Conservation (phyloP, 768 basidiomycete genomes). For the Chalciporus piperatus region DNA sequence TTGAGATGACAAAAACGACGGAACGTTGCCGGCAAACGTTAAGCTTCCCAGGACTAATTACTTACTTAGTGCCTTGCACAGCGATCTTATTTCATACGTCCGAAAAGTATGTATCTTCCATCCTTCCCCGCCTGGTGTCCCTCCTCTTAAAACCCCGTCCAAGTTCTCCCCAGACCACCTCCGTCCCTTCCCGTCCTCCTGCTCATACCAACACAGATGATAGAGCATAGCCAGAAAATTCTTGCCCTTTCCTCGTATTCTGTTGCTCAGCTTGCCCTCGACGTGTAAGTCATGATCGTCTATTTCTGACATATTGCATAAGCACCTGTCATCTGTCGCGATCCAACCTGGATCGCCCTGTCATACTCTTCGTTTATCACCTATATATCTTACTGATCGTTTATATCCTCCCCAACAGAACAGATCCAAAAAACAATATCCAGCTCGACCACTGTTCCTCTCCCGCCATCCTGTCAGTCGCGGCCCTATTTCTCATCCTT, state of each 20-base stretch:
- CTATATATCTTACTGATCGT: conserved; percentile 16
- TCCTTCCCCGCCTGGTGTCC: conserved; percentile 4
- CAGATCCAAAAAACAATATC: conserved; percentile 42
- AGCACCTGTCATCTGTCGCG: conserved; percentile 30
- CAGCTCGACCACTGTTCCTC: conserved; percentile 41
- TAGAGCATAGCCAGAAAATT: conserved; percentile 46
- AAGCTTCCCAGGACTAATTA: conserved; percentile 35
- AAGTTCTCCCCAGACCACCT: background rate
- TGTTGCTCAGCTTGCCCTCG: conserved; percentile 61
- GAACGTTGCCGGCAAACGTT: conserved; percentile 33
- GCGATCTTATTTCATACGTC: conserved; percentile 33
- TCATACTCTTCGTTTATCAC: conserved; percentile 15
- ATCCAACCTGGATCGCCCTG: conserved; percentile 31
- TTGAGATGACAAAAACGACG: conserved; percentile 27
- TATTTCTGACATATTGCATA: conserved; percentile 11
- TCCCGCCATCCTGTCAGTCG: conserved; percentile 48
- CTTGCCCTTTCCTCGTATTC: conserved; percentile 54
- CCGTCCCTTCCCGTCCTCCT: background rate
- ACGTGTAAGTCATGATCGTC: conserved; percentile 44
- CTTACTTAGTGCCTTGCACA: conserved; percentile 33
- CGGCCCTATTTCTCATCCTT: conserved; percentile 13
- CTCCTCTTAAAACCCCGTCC: conserved; percentile 23
- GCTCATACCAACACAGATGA: conserved; percentile 42
- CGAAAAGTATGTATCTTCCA: background rate
- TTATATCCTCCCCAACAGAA: conserved; percentile 20